These are phyloP conservation scores for Pleurostoma richardsiae DNA, from an alignment of 2,329 filamentous ascomycete species.

Conservation along the genomic window DNA sequence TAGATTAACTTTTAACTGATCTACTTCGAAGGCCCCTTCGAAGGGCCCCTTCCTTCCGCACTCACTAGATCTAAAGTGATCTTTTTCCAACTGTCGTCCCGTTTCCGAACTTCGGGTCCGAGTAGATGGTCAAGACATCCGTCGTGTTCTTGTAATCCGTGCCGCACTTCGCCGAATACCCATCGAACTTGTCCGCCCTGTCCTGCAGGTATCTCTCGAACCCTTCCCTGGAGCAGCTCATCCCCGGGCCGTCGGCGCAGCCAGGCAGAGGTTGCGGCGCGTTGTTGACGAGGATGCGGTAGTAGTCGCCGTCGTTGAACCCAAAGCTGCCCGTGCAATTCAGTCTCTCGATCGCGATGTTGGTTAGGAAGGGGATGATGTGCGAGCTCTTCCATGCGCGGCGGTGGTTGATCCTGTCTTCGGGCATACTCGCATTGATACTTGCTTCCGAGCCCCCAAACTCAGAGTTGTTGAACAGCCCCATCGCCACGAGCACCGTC, in stretches of 20 bases:
- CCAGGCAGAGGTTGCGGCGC: slow-evolving; percentile 33
- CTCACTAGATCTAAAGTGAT: slow-evolving; percentile 7
- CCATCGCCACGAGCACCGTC: slow-evolving; percentile 61
- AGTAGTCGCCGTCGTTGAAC: slow-evolving; percentile 45
- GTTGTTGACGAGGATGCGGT: slow-evolving; percentile 38
- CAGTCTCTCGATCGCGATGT: slow-evolving; percentile 62
- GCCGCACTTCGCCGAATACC: slow-evolving; percentile 33
- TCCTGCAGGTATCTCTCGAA: slow-evolving; percentile 33
- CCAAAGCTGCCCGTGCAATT: slow-evolving; percentile 53
- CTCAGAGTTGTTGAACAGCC: slow-evolving; percentile 64
- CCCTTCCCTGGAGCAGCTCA: slow-evolving; percentile 31
- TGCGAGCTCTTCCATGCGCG: slow-evolving; percentile 60
- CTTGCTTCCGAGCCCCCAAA: slow-evolving; percentile 41
- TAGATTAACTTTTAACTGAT: too few species aligned
- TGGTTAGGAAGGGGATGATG: slow-evolving; percentile 60
- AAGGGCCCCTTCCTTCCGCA: too few species aligned
- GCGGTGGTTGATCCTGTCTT: slow-evolving; percentile 55
- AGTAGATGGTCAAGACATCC: slow-evolving; percentile 27
- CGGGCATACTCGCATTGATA: slow-evolving; percentile 61
- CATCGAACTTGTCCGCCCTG: slow-evolving; percentile 29
- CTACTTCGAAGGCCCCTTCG: too few species aligned
- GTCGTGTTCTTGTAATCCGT: slow-evolving; percentile 27
- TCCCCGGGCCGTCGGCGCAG: slow-evolving; percentile 37
- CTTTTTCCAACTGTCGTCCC: slow-evolving; percentile 19
- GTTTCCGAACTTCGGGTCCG: slow-evolving; percentile 15